Evolutionary conservation across 208 protist genomes (phyloP).

Genomic region (Wallacemonas sp.): DNA sequence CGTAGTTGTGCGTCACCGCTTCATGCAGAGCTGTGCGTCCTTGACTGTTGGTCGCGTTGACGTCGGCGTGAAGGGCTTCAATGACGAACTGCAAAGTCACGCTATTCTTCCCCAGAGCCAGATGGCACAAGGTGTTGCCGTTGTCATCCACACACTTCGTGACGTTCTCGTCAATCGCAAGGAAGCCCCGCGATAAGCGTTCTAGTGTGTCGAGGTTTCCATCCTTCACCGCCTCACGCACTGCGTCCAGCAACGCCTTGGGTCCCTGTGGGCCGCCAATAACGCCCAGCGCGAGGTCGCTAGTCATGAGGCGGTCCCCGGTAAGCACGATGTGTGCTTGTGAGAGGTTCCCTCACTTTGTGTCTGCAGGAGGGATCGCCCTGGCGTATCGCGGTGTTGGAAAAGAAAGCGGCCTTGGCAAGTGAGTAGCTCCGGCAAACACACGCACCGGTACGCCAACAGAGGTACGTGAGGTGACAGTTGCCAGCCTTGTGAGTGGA

Average conservation of each 20-base stretch:
- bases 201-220: slow-evolving; percentile 71
- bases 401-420: too few relatives aligned
- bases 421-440: too few relatives aligned
- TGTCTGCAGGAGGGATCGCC: too few relatives aligned
- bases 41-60: slow-evolving; percentile 81
- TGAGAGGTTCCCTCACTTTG: too few relatives aligned
- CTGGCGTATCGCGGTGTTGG: too few relatives aligned
- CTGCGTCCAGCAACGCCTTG: slow-evolving; percentile 83
- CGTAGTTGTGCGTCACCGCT: slow-evolving; percentile 80
- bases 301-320: too few relatives aligned
- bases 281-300: slow-evolving; percentile 31
- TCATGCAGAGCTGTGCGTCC: slow-evolving; percentile 88
- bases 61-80: slow-evolving; percentile 52
- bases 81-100: slow-evolving; percentile 70
- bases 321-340: too few relatives aligned
- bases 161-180: slow-evolving; percentile 75
- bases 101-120: slow-evolving; percentile 69
- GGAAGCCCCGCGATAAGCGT: slow-evolving; percentile 70
- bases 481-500: too few relatives aligned
- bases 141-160: slow-evolving; percentile 84
- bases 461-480: too few relatives aligned
- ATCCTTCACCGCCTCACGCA: slow-evolving; percentile 54
- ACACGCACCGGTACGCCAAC: too few relatives aligned
- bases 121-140: slow-evolving; percentile 84
- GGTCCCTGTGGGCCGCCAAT: slow-evolving; percentile 84